A percentile compares a stretch with the other conserved stretches of the same genome.
Evolutionary conservation across 495 filamentous ascomycete species (phyloP).

Genomic region (Xeromyces bisporus): DNA sequence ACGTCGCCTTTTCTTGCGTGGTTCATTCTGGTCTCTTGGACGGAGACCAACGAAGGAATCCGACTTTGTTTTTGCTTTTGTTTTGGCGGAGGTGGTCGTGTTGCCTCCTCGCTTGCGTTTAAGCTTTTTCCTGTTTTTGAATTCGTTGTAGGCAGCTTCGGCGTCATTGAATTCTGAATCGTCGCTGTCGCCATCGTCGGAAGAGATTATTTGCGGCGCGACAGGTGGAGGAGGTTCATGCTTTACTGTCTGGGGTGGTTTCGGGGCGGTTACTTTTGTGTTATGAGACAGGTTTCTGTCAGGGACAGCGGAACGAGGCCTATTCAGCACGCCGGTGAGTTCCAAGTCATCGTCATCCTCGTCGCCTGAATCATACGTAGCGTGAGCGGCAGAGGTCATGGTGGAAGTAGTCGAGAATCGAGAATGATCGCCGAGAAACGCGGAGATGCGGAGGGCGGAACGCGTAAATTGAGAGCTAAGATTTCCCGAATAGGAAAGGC

Average conservation of each 20-base stretch:
- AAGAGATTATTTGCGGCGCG: neutral
- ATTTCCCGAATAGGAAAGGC: too few species aligned
- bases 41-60: conserved; percentile 16
- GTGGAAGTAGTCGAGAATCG: too few species aligned
- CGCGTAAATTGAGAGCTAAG: too few species aligned
- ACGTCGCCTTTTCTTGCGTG: conserved; percentile 5
- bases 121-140: conserved; percentile 39
- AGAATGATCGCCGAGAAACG: too few species aligned
- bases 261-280: too few species aligned
- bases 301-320: conserved; percentile 1
- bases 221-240: neutral
- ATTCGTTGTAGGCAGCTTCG: conserved; percentile 37
- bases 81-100: conserved; percentile 30
- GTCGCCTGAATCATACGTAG: conserved; percentile 15
- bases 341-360: conserved; percentile 26
- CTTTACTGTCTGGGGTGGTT: too few species aligned
- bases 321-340: conserved; percentile 9
- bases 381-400: too few species aligned
- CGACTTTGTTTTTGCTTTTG: conserved; percentile 21
- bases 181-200: conserved; percentile 13
- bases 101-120: conserved; percentile 37
- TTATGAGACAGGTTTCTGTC: too few species aligned
- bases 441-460: too few species aligned
- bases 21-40: conserved; percentile 9
- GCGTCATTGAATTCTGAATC: conserved; percentile 30